Evolutionary conservation across 2,329 filamentous ascomycete species (phyloP), one percentile per base, ranked within the genome.

Genomic region (Lachnellula suecica): DNA sequence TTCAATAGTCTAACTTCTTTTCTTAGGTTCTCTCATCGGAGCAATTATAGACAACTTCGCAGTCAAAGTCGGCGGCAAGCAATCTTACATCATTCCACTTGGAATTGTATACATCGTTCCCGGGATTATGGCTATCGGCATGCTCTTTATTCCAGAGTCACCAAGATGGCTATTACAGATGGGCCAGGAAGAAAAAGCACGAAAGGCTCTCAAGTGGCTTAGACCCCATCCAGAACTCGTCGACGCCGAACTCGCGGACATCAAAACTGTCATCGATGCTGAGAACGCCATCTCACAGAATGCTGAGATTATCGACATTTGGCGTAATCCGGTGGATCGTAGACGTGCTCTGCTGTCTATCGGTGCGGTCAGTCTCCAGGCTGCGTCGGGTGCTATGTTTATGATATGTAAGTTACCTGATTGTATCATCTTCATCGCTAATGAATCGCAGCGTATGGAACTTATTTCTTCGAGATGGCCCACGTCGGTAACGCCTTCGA

Each of bases 401-500:
- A 73, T 82, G 58, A 81, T 83, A 35, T 77, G 77, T 73, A 60
- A 56, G 70, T 62, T 4, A 9, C 1, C 2, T 15, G 22, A 19
- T 23, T 7, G 47, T 17, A 25, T 17, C 49, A 20, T 22, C 42
- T 24, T 25, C 15, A 42, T 15, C 29, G 5, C 29, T 53, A 29
- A 53, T 44, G n/a, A 11, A 20, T 25, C 11, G 6, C 35, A 79
- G 78, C 76, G 1, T 80, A 79, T 58, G 73, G 74, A 22, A 82
- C 79, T 1, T 84, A 83, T 64, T 83, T 83, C 71, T 81, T 84
- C 63, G 73, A 78, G 59, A 82, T 83, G 76, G 79, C 80, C 31
- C 71, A 76, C 42, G 77, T 83, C 4, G 72, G 75, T 29, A 72
- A 78, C 44, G 73, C 79, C 8, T 83, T 83, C 62, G 75, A 77